Base-by-base conservation (phyloP, 306 rosid genomes). In the Quercus engelmannii region DNA sequence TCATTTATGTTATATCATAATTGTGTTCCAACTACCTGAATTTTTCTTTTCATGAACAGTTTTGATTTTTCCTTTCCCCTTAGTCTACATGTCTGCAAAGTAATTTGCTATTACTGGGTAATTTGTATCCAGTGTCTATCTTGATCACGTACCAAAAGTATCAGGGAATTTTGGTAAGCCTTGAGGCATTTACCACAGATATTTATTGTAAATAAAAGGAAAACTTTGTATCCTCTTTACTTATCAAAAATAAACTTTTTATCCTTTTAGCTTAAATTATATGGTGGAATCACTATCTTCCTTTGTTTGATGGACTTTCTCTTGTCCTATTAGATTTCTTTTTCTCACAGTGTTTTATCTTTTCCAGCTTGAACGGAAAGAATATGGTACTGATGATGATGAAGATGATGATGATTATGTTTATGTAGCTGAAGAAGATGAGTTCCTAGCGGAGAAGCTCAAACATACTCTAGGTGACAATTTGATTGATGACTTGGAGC, bases 381-480 rank as follows among this genome's bases (percentile, higher is more conserved):
- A 96, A 55, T 96, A 91, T 84, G 94, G 86, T 73, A 52, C 81
- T 55, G 85, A 81, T 74, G 76, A 58, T 63, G 75, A 82, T 41
- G 71, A 25, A 25, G 26, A 74, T 46, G 84, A 55, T 3, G 83
- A 81, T 1, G 75, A 61, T 74, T 84, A 79, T 69, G 81, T 61
- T 74, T 81, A 88, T 70, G 54, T 31, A 61, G 85, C 89, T 67
- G 94, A 87, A 81, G 95, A 88, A 84, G 93, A 89, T 26, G 91
- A 77, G 74, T 71, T 81, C 41, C 91, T 91, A 83, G 89, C 92
- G 6, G 92, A 85, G 80, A 96, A 89, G 92, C 91, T 91, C 68
- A 89, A 84, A 38, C 65, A 26, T 63, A 51, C 90, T 55, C 87
- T 93, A 41, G 86, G 86, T 30, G 81, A 77, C 62, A 75, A 64